phyloP scores from a whole-genome alignment of 768 basidiomycete species.

The Auricularia sp. region DNA sequence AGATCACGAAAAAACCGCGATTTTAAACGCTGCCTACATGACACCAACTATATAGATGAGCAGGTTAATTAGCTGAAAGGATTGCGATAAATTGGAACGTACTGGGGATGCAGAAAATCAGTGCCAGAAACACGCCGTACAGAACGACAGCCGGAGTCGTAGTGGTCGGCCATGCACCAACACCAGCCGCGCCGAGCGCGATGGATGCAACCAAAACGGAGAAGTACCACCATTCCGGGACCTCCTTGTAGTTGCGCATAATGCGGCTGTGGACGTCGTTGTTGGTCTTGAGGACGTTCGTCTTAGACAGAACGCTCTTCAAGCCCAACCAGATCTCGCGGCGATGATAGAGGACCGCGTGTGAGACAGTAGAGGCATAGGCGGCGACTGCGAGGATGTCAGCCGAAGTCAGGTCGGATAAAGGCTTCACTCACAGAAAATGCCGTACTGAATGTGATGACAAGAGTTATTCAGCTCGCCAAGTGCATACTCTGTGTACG shows the following conservation, averaged over 20 bases:
- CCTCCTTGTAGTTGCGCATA: conserved; percentile 46
- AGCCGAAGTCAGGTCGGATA: neutral
- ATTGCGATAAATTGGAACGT: conserved; percentile 11
- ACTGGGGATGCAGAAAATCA: conserved; percentile 13
- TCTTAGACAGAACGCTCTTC: conserved; percentile 50
- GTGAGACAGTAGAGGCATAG: conserved; percentile 32
- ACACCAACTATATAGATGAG: neutral
- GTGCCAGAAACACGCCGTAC: conserved; percentile 9
- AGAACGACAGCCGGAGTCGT: neutral
- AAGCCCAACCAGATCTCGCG: conserved; percentile 43
- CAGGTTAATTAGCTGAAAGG: neutral
- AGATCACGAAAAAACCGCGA: neutral
- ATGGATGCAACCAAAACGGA: conserved; percentile 19
- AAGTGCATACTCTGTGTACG: neutral
- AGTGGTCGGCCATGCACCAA: conserved; percentile 21
- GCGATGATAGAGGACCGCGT: conserved; percentile 43
- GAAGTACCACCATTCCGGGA: conserved; percentile 55
- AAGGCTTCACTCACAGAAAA: conserved; percentile 16
- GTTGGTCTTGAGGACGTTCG: conserved; percentile 44
- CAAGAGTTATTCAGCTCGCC: conserved; percentile 19
- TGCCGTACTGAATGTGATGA: conserved; percentile 16
- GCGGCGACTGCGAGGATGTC: conserved; percentile 22
- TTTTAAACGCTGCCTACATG: neutral
- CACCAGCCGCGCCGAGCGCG: conserved; percentile 20
- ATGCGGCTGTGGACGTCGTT: conserved; percentile 48